These are phyloP conservation scores for Noccaea bulbosa DNA, from an alignment of 345 rosid genomes.

Conservation along the genomic window DNA sequence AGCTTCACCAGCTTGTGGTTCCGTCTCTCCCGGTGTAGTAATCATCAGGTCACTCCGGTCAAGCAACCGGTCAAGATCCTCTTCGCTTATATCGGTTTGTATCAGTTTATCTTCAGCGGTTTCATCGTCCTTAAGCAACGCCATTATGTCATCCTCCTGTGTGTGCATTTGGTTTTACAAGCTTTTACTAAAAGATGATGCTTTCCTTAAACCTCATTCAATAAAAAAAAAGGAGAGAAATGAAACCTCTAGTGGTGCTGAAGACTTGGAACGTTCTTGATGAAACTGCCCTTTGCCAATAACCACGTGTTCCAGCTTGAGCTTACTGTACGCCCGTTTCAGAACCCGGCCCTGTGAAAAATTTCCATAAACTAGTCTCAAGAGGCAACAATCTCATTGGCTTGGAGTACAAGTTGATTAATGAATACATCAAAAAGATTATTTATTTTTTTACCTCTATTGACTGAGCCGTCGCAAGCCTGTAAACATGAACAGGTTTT, in stretches of 20 bases:
- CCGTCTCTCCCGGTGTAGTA: constrained; percentile 32
- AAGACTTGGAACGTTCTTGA: constrained; percentile 64
- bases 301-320: constrained; percentile 97
- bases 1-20: constrained; percentile 31
- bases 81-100: constrained; percentile 82
- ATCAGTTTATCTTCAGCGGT: constrained; percentile 87
- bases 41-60: constrained; percentile 74
- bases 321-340: constrained; percentile 88
- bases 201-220: background rate
- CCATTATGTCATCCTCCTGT: constrained; percentile 85
- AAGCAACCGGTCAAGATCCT: constrained; percentile 68
- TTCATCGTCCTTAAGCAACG: constrained; percentile 75
- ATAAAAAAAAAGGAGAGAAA: background rate
- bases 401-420: background rate
- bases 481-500: constrained; percentile 97
- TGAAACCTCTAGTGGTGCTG: constrained; percentile 54
- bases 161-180: constrained; percentile 19
- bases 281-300: constrained; percentile 92
- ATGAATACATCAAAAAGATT: constrained; percentile 10
- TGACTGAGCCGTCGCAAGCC: constrained; percentile 92
- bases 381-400: constrained; percentile 17
- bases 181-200: background rate
- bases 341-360: constrained; percentile 75
- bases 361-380: constrained; percentile 28
- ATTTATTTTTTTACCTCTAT: constrained; percentile 74